Conservation (phyloP, 2,329 filamentous ascomycete species). For the Emergomyces pasteurianus region DNA sequence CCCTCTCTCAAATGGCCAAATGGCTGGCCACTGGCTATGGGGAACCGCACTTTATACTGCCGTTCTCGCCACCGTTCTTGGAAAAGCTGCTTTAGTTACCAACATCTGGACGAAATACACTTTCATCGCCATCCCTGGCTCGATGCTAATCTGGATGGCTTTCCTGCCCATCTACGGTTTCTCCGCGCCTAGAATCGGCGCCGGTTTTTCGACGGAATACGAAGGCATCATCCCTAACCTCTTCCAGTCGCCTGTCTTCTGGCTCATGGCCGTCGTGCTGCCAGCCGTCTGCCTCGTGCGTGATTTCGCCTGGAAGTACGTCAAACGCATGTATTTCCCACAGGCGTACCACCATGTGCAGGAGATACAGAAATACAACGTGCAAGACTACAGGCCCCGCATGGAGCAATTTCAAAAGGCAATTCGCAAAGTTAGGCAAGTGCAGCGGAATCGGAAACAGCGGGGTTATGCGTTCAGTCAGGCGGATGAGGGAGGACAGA, state of each 20-base stretch:
- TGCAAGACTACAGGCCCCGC: slow-evolving; percentile 93
- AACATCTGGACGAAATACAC: slow-evolving; percentile 99
- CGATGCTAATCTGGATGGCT: slow-evolving; percentile 78
- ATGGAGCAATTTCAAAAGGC: slow-evolving; percentile 99
- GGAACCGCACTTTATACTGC: slow-evolving; percentile 89
- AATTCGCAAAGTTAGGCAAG: slow-evolving; percentile 94
- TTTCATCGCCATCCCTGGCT: slow-evolving; percentile 86
- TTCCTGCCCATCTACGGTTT: slow-evolving; percentile 82
- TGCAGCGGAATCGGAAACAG: slow-evolving; percentile 98
- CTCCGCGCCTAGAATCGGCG: slow-evolving; percentile 66
- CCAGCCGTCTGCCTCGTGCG: slow-evolving; percentile 71
- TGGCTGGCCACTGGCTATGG: slow-evolving; percentile 95
- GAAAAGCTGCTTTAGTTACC: slow-evolving; percentile 87
- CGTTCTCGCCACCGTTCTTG: slow-evolving; percentile 82
- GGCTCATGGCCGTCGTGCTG: slow-evolving; percentile 74
- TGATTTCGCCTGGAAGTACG: slow-evolving; percentile 95
- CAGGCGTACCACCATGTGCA: slow-evolving; percentile 97
- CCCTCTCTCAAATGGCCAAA: slow-evolving; percentile 63
- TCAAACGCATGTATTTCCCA: slow-evolving; percentile 91
- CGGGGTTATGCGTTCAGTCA: slow-evolving; percentile 96
- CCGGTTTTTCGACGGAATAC: slow-evolving; percentile 72
- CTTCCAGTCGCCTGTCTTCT: slow-evolving; percentile 75
- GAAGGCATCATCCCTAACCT: slow-evolving; percentile 69
- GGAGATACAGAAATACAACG: slow-evolving; percentile 99
- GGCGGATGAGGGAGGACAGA: slow-evolving; percentile 83